A percentile compares a stretch with the other conserved stretches of the same genome.
Evolutionary conservation across 2,329 filamentous ascomycete species (phyloP).

Genomic region (Phialophora tarda): DNA sequence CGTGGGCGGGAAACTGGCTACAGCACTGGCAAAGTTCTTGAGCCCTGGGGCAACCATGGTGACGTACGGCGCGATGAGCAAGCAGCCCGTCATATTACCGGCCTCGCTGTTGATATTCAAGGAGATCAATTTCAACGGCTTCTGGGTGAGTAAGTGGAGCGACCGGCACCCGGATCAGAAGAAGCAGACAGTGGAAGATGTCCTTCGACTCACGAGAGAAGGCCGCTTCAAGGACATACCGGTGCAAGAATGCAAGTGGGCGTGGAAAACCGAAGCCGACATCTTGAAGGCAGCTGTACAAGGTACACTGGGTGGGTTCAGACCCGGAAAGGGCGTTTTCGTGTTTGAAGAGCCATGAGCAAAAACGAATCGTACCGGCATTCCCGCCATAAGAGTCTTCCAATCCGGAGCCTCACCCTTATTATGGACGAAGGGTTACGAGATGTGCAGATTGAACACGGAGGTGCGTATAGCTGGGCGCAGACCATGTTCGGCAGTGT

Average conservation of each 20-base stretch:
- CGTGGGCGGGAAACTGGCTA: constrained; percentile 85
- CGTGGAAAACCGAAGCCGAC: constrained; percentile 75
- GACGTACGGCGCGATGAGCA: constrained; percentile 94
- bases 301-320: constrained; percentile 81
- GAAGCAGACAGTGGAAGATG: constrained; percentile 79
- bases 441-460: neutral
- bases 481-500: neutral
- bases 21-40: constrained; percentile 76
- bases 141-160: constrained; percentile 94
- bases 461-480: neutral
- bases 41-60: constrained; percentile 74
- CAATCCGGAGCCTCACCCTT: neutral
- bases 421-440: neutral
- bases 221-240: constrained; percentile 84
- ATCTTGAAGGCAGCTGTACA: constrained; percentile 75
- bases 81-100: constrained; percentile 80
- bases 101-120: constrained; percentile 92
- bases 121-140: constrained; percentile 84
- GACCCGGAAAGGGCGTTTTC: constrained; percentile 88
- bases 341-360: constrained; percentile 66
- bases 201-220: constrained; percentile 74
- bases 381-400: neutral
- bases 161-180: constrained; percentile 75
- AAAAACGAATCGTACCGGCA: neutral
- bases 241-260: constrained; percentile 81